phyloP scores from a whole-genome alignment of 345 rosid genomes.

The Zanthoxylum bungeanum region DNA sequence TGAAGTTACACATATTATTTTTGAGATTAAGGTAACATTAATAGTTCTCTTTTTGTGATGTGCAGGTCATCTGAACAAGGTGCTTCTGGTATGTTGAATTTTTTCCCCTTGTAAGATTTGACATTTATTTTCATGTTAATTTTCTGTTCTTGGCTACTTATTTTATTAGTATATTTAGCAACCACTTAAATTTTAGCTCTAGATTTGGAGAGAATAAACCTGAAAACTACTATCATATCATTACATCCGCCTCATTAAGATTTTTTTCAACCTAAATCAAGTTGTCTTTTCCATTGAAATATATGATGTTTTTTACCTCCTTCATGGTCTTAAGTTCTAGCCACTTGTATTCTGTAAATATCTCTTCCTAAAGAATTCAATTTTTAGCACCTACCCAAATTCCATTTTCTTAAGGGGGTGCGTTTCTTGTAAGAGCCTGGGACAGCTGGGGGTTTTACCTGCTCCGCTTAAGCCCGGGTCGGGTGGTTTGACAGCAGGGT shows the following conservation, averaged over 20 bases:
- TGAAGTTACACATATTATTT: not conserved
- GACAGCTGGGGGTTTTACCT: no score
- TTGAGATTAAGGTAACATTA: constrained; percentile 17
- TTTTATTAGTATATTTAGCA: not conserved
- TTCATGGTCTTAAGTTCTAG: not conserved
- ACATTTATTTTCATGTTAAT: not conserved
- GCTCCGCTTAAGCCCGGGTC: no score
- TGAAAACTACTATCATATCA: not conserved
- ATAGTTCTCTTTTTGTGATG: constrained; percentile 21
- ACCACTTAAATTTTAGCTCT: not conserved
- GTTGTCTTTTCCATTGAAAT: no score
- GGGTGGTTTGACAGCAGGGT: no score
- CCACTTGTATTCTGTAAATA: not conserved
- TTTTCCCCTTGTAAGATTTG: not conserved
- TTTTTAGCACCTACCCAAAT: not conserved
- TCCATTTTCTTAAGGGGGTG: no score
- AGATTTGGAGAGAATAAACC: not conserved
- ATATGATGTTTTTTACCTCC: not conserved
- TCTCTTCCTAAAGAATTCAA: not conserved
- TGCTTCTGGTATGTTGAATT: constrained; percentile 54
- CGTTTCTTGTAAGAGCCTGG: no score
- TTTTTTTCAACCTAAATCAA: not conserved
- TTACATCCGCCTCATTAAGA: not conserved
- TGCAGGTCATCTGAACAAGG: constrained; percentile 85
- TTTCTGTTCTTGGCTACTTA: constrained; percentile 3